phyloP scores from a whole-genome alignment of 179 eudicot genomes.

The Silene coronaria region DNA sequence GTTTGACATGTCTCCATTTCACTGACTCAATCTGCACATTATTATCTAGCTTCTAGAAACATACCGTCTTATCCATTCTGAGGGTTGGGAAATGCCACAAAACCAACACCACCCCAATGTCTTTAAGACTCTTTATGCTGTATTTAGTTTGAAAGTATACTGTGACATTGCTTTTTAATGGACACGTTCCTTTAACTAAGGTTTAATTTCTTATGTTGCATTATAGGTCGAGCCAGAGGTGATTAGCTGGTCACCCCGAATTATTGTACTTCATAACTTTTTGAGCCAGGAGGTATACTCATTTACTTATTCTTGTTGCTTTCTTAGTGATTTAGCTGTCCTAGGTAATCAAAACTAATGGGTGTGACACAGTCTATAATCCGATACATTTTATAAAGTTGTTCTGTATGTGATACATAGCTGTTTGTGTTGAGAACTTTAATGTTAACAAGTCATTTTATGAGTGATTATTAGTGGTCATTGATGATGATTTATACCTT shows the following conservation, averaged over 20 bases:
- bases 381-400: neutral
- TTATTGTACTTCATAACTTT: conserved; percentile 76
- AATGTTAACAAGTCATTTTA: neutral
- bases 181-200: neutral
- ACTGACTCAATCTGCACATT: neutral
- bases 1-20: neutral
- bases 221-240: conserved; percentile 88
- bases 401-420: neutral
- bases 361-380: neutral
- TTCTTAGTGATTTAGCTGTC: neutral
- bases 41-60: neutral
- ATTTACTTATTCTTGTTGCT: neutral
- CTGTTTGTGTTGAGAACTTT: neutral
- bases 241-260: conserved; percentile 84
- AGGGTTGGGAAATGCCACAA: neutral
- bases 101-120: neutral
- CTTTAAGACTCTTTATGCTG: neutral
- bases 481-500: neutral
- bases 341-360: neutral
- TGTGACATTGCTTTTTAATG: neutral
- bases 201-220: conserved; percentile 7
- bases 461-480: neutral
- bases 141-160: neutral
- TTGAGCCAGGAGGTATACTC: conserved; percentile 65
- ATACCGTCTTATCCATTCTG: neutral